These are phyloP conservation scores for Moniliella sp. DNA, from an alignment of 1,284 basidiomycete genomes.

Conservation along the genomic window DNA sequence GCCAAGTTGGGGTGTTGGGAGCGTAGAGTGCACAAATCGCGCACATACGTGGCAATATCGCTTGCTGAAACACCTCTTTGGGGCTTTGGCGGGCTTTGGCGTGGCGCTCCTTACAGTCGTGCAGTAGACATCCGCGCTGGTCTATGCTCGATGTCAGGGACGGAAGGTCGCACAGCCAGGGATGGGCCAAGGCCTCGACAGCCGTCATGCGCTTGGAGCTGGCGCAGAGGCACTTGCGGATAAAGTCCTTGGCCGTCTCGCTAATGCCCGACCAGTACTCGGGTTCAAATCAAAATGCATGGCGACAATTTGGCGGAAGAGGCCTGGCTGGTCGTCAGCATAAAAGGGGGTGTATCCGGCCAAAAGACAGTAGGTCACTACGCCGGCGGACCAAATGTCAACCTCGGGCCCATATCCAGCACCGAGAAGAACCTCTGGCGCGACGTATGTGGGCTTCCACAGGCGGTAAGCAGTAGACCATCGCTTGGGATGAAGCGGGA, in stretches of 20 bases:
- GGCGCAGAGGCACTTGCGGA: conserved; percentile 21
- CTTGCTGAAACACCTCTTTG: conserved; percentile 21
- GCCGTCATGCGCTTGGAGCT: conserved; percentile 22
- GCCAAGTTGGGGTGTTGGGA: too few species aligned
- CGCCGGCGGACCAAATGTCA: conserved; percentile 21
- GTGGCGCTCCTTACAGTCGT: conserved; percentile 15
- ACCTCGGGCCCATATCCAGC: conserved; percentile 11
- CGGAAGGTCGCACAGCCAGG: conserved; percentile 22
- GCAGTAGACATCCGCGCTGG: conserved; percentile 16
- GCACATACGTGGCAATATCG: conserved; percentile 19
- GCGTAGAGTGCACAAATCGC: conserved; percentile 14
- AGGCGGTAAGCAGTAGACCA: conserved; percentile 6
- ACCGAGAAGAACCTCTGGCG: conserved; percentile 19
- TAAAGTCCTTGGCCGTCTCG: conserved; percentile 26
- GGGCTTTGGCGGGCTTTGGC: too few species aligned
- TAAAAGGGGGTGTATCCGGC: conserved; percentile 32
- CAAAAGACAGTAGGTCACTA: conserved; percentile 21
- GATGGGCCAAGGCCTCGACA: conserved; percentile 21
- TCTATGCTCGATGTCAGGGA: conserved; percentile 4
- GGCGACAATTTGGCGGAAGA: conserved; percentile 25
- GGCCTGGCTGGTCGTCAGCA: conserved; percentile 17
- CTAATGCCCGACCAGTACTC: conserved; percentile 27
- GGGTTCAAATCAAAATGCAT: conserved; percentile 25
- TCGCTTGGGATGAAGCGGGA: conserved; percentile 2
- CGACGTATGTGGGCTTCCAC: conserved; percentile 26